phyloP scores from a whole-genome alignment of 208 protist genomes.

The Leishmania major region DNA sequence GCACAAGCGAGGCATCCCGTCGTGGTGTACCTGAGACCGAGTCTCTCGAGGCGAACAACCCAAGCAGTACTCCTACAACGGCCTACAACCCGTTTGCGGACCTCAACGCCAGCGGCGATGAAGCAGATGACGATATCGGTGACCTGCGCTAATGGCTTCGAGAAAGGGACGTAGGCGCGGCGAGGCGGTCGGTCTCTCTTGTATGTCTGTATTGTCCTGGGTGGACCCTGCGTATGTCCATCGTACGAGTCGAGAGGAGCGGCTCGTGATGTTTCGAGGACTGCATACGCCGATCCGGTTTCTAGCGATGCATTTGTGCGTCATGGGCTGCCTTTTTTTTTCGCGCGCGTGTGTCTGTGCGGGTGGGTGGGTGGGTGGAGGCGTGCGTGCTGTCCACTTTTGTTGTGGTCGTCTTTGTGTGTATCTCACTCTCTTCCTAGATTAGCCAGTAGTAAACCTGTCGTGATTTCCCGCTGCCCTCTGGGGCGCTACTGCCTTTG shows the following conservation, averaged over 20 bases:
- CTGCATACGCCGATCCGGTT: not conserved
- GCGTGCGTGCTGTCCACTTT: not conserved
- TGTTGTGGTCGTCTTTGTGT: not conserved
- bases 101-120: constrained; percentile 11
- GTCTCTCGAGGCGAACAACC: not conserved
- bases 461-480: not conserved
- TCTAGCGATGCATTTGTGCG: not conserved
- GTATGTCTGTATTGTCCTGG: not conserved
- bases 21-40: too few relatives aligned
- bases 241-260: not conserved
- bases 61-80: not conserved
- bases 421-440: not conserved
- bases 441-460: too few relatives aligned
- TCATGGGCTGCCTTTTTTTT: not conserved
- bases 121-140: constrained; percentile 18
- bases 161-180: not conserved
- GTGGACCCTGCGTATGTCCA: not conserved
- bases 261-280: not conserved
- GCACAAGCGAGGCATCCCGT: not conserved
- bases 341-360: not conserved
- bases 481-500: not conserved
- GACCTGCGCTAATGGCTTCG: constrained; percentile 11
- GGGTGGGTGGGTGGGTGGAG: not conserved
- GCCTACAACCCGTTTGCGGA: constrained; percentile 27
- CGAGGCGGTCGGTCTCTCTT: not conserved